Evolutionary conservation across 164 flowering plant species (phyloP).

Genomic region (Amborella trichopoda): DNA sequence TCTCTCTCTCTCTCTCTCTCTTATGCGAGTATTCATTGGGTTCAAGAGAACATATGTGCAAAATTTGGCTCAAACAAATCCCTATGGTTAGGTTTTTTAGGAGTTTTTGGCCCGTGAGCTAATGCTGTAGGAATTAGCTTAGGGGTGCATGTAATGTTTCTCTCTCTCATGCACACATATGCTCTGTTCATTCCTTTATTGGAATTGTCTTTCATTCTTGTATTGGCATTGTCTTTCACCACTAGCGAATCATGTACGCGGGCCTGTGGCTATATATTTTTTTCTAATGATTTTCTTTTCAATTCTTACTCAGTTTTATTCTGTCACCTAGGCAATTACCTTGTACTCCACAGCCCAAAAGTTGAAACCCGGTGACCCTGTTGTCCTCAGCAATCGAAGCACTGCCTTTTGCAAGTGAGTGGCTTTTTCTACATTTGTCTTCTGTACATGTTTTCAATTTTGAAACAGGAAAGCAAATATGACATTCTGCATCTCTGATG

Average conservation of each 20-base stretch:
- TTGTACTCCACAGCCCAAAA: slow-evolving; percentile 63
- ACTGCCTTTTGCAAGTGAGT: slow-evolving; percentile 67
- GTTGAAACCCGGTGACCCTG: slow-evolving; percentile 59
- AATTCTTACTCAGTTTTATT: not conserved
- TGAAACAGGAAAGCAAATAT: not conserved
- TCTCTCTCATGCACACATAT: no score
- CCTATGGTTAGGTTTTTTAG: no score
- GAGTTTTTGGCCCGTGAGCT: no score
- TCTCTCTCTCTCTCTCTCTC: no score
- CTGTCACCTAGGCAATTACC: slow-evolving; percentile 49
- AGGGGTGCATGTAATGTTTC: no score
- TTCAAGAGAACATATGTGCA: no score
- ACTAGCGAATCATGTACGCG: not conserved
- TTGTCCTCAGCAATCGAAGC: slow-evolving; percentile 69
- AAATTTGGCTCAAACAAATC: no score
- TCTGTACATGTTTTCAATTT: not conserved
- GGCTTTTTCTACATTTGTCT: not conserved
- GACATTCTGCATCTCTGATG: not conserved
- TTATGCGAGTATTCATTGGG: no score
- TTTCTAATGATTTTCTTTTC: not conserved
- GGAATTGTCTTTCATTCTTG: not conserved
- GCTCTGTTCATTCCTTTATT: not conserved
- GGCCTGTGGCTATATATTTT: not conserved
- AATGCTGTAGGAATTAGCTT: no score
- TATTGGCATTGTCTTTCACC: not conserved